phyloP scores from a whole-genome alignment of 208 protist genomes.

The Leptomonas pyrrhocoris region DNA sequence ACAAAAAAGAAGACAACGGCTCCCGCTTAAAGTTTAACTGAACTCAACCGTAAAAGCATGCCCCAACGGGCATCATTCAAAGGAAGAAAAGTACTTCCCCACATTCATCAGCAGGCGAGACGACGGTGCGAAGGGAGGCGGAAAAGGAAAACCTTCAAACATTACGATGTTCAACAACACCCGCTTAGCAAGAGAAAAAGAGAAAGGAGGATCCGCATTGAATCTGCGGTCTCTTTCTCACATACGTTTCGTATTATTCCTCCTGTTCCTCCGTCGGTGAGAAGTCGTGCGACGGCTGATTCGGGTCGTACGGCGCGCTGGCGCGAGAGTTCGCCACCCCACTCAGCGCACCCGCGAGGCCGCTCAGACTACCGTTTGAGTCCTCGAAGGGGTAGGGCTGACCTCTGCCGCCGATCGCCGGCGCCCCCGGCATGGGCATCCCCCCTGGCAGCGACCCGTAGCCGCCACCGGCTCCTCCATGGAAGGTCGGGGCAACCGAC shows the following conservation, averaged over 20 bases:
- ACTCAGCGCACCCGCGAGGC: neutral
- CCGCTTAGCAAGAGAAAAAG: too few species aligned
- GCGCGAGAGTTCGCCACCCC: slow-evolving; percentile 26
- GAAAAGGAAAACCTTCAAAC: too few species aligned
- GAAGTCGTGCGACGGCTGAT: slow-evolving; percentile 49
- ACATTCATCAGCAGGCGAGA: too few species aligned
- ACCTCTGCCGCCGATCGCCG: slow-evolving; percentile 7
- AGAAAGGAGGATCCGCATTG: too few species aligned
- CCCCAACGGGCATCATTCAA: too few species aligned
- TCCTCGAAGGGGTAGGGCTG: slow-evolving; percentile 33
- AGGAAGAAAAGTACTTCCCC: too few species aligned
- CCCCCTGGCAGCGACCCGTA: slow-evolving; percentile 4
- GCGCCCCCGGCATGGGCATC: slow-evolving; percentile 20
- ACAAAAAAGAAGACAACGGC: too few species aligned
- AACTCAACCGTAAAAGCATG: too few species aligned
- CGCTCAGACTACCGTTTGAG: slow-evolving; percentile 11
- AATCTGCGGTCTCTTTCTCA: neutral
- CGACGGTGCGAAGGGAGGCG: too few species aligned
- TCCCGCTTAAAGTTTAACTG: too few species aligned
- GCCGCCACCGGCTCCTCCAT: slow-evolving; percentile 31
- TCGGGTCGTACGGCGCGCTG: slow-evolving; percentile 36
- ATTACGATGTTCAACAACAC: too few species aligned
- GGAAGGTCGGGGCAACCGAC: slow-evolving; percentile 39
- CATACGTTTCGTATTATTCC: too few species aligned
- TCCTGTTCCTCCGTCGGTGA: slow-evolving; percentile 61